Conservation (phyloP, 306 rosid species). For the Carpinus viminea region DNA sequence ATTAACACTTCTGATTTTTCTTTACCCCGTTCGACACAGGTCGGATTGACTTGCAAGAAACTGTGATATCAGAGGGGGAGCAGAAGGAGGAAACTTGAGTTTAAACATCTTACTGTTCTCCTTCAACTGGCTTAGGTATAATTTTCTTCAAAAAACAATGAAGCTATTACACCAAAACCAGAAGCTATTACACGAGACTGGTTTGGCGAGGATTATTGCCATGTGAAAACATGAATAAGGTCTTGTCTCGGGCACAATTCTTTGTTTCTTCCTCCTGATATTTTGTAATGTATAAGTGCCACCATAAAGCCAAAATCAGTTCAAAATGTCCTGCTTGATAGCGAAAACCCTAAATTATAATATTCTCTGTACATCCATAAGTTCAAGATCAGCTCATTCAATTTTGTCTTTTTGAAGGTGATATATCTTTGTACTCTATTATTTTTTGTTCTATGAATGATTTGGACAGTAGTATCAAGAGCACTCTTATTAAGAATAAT, state of each 20-base stretch:
- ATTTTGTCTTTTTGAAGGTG: conserved; percentile 7
- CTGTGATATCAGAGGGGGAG: conserved; percentile 65
- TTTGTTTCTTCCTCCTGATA: conserved; percentile 9
- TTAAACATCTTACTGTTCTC: conserved; percentile 21
- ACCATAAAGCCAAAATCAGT: conserved; percentile 18
- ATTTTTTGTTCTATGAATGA: not conserved
- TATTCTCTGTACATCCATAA: conserved; percentile 13
- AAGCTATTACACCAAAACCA: not conserved
- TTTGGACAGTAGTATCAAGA: not conserved
- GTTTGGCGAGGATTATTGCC: conserved; percentile 1
- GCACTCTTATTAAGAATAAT: too few relatives aligned
- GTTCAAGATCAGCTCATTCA: conserved; percentile 3
- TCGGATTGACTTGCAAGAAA: conserved; percentile 80
- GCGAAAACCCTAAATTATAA: not conserved
- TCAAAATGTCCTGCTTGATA: not conserved
- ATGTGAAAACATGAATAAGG: conserved; percentile 22
- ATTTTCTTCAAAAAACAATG: conserved; percentile 28
- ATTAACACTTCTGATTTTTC: conserved; percentile 9
- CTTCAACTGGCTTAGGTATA: conserved; percentile 31
- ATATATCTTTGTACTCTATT: not conserved
- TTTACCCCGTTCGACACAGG: conserved; percentile 46
- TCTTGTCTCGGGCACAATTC: conserved; percentile 24
- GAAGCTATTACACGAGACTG: not conserved
- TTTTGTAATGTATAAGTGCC: conserved; percentile 1
- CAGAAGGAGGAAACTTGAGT: conserved; percentile 61